phyloP scores from a whole-genome alignment of 148 eudicot genomes.

The Cornus controversa region DNA sequence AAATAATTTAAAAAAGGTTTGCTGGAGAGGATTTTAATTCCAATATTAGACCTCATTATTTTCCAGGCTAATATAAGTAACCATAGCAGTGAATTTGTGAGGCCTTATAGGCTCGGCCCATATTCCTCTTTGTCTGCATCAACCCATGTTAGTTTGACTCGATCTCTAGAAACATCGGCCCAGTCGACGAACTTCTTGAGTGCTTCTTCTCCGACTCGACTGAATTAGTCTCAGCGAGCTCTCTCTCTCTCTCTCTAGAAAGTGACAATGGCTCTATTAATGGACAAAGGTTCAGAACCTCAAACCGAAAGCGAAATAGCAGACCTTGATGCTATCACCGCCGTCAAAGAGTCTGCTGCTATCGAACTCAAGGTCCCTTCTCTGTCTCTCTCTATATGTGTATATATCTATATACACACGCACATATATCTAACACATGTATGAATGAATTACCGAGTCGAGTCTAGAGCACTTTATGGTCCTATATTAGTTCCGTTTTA shows the following conservation, averaged over 20 bases:
- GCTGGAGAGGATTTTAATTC: too few species aligned
- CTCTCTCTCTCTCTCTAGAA: background rate
- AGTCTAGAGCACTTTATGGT: background rate
- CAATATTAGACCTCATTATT: too few species aligned
- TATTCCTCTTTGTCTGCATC: too few species aligned
- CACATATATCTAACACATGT: background rate
- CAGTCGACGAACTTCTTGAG: background rate
- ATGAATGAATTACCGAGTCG: background rate
- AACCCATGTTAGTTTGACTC: background rate
- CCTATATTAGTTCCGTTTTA: background rate
- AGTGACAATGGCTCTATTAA: slow-evolving; percentile 59
- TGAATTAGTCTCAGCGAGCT: too few species aligned
- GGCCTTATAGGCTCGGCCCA: too few species aligned
- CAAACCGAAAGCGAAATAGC: slow-evolving; percentile 55
- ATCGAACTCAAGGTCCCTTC: slow-evolving; percentile 76
- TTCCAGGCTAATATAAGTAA: too few species aligned
- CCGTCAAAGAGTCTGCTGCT: slow-evolving; percentile 73
- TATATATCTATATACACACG: background rate
- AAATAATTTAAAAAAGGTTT: too few species aligned
- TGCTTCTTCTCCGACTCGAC: too few species aligned
- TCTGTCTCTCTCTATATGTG: background rate
- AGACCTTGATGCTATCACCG: slow-evolving; percentile 69
- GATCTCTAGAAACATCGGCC: background rate
- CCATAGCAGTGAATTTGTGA: too few species aligned
- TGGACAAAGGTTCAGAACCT: slow-evolving; percentile 71